Percentiles rank a stretch among this genome's conserved stretches.
These are phyloP conservation scores for Guadua angustifolia DNA, from an alignment of 176 grass and related monocot species.

Conservation along the genomic window DNA sequence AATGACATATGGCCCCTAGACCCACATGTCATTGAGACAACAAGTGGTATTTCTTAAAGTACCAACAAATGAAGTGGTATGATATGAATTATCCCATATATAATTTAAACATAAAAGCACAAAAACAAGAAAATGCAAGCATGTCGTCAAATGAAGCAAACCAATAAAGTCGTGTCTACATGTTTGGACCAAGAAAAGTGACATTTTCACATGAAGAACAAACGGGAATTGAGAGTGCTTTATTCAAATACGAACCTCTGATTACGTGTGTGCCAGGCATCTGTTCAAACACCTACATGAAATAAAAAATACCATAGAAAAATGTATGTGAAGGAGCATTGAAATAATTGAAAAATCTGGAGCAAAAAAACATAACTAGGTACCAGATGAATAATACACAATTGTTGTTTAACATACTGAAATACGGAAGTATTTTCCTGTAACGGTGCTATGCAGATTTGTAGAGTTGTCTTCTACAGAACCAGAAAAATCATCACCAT, in stretches of 20 bases:
- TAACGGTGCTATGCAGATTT: conserved; percentile 33
- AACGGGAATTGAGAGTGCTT: conserved; percentile 64
- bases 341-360: neutral
- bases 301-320: neutral
- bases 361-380: neutral
- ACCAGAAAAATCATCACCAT: conserved; percentile 37
- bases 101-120: conserved; percentile 24
- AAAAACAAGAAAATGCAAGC: neutral
- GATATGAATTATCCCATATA: neutral
- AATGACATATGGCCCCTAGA: no score
- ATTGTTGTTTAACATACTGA: conserved; percentile 47
- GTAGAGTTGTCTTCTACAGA: conserved; percentile 39
- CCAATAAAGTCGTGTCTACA: conserved; percentile 15
- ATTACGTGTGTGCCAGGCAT: conserved; percentile 83
- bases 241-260: conserved; percentile 71
- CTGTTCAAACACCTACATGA: conserved; percentile 89
- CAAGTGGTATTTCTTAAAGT: no score
- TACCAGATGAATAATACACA: neutral
- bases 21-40: no score
- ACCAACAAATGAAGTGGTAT: no score
- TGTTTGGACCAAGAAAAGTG: conserved; percentile 2
- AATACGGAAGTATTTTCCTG: conserved; percentile 62
- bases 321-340: neutral
- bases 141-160: conserved; percentile 21
- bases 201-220: conserved; percentile 24